These are phyloP conservation scores for Lecanoromycetidae sp. DNA, from an alignment of 2,329 filamentous ascomycete species.

Conservation along the genomic window DNA sequence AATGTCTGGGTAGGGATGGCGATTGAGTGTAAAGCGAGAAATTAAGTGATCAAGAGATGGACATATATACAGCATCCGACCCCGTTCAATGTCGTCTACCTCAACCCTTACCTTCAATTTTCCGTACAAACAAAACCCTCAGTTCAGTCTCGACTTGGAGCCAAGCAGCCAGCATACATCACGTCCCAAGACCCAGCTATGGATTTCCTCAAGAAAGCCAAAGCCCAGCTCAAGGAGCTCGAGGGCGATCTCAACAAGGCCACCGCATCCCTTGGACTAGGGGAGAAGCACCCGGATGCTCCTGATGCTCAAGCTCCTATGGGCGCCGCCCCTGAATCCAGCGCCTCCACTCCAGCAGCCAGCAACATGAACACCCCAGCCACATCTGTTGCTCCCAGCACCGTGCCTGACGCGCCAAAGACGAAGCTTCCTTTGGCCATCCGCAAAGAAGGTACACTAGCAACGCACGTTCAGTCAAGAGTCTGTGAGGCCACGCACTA, in stretches of 20 bases:
- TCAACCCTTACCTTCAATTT: too few relatives aligned
- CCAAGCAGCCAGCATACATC: neutral
- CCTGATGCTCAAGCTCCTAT: neutral
- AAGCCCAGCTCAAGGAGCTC: neutral
- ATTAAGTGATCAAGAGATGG: too few relatives aligned
- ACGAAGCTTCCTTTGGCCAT: constrained; percentile 16
- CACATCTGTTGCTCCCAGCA: constrained; percentile 2
- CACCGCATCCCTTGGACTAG: neutral
- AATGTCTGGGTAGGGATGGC: too few relatives aligned
- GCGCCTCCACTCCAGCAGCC: neutral
- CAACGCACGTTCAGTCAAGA: too few relatives aligned
- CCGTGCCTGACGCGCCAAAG: neutral
- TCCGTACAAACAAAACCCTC: too few relatives aligned
- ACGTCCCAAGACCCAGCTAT: neutral
- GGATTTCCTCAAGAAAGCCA: constrained; percentile 2
- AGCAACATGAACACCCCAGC: neutral
- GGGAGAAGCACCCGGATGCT: neutral
- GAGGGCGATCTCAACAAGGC: neutral
- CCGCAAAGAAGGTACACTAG: constrained; percentile 13
- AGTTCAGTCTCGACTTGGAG: too few relatives aligned
- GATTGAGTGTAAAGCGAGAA: too few relatives aligned
- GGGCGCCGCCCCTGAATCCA: neutral
- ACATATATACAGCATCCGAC: too few relatives aligned
- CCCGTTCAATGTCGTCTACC: too few relatives aligned
- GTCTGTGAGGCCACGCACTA: neutral